Base-by-base conservation (phyloP, 2,329 filamentous ascomycete species). In the Dothistroma pini region DNA sequence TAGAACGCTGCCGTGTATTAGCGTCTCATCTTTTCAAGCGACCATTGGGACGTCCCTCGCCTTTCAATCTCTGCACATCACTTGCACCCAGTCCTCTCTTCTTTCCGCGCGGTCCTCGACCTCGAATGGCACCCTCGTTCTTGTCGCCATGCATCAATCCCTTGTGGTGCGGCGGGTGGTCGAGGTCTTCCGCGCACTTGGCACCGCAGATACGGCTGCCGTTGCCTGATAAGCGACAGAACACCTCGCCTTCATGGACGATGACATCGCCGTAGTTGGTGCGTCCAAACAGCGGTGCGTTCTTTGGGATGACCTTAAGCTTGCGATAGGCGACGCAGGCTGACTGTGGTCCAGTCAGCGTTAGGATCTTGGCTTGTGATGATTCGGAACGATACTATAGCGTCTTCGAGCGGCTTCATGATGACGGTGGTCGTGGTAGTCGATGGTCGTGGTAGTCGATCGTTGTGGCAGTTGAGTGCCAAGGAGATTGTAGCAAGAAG, bases 181-280 rank as follows among this genome's bases (percentile, higher is more conserved):
- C 54, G 9, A 12, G 38, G 41, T 29, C 19, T 38, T 47, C 29
- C 3, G 7, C 22, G 21, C 48, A 51, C 38, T 48, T 56, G 35
- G n/a, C 19, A 19, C 41, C 21, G 35, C 41, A 48, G 32, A 16
- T 22, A 2, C 32, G 52, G 11, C 52, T 34, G 19, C 52, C 52
- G 11, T 25, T 4, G 32, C 52, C 52, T 38, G 19, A 16, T 2
- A 54, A 14, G 1, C 32, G 52, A 32, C 52, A 54, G 32, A 54
- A 54, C 12, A 54, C 12, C 19, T 54, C 52, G n/a, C 52, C 52
- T 11, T 34, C n/a, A 21, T 41, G 32, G n/a, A 54, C 52, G 52
- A 54, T 41, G 4, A n/a, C 6, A 14, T 22, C 34, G 31, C 52
- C 52, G 19, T 54, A 19, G 31, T 22, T 34, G n/a, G 32, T 41